Base-by-base conservation (phyloP, 208 protist genomes). In the Trypanosoma brucei region DNA sequence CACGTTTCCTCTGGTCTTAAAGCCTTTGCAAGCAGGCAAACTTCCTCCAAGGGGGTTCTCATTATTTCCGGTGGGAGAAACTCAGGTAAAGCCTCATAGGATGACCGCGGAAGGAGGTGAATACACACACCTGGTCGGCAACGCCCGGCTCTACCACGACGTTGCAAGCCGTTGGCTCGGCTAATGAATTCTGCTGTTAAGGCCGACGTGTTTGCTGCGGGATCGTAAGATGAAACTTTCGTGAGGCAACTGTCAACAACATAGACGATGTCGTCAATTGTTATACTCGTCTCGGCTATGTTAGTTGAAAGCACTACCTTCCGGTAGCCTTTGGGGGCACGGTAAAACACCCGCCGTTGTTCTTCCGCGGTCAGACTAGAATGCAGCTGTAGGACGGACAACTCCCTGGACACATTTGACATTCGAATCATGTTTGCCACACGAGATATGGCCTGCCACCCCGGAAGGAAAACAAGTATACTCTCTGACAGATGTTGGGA, bases 231-330 rank as follows among this genome's bases (percentile, higher is more conserved):
- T 3, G 88, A 95, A 44, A 86, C 79, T 81, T 98, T 99, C 35
- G 92, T 73, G 11, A 97, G 80, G 9, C 97, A 94, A 62, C 81
- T 87, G 76, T 99, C 97, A 75, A 99, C 91, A 14, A 99, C 97
- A 70, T 89, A 98, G 36, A 87, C 79, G 68, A 98, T 83, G 55
- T 95, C 93, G 76, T 97, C 91, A 59, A 99, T 98, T 0, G 97
- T 99, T 53, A 99, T 91, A 59, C 88, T 96, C 7, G 96, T 97
- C 75, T 99, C 97, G 14, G 97, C 97, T 58, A 99, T 98, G 61
- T 98, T 98, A 22, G 96, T 99, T 40, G 96, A 85, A 38, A 98
- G 78, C 33, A 98, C 89, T 8, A 98, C 79, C 74, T 98, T 97
- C 36, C 91, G 72, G 56, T 73, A 84, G 31, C 80, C 59, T 52